Percentiles rank a stretch among this genome's conserved stretches.
Evolutionary conservation across 176 grass and related monocot species (phyloP).

Genomic region (Oryza meyeriana): DNA sequence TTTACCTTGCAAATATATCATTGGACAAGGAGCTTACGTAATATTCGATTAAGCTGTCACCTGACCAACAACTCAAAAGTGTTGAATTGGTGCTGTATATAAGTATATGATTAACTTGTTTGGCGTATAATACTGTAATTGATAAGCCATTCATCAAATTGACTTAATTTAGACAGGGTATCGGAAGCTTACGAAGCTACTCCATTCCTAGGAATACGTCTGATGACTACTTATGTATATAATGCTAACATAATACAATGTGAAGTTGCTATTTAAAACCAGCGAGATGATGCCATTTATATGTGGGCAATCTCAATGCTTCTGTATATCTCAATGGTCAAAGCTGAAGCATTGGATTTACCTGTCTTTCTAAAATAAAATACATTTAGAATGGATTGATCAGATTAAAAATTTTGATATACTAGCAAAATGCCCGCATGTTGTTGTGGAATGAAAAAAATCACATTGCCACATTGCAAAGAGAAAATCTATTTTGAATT

Average conservation of each 20-base stretch:
- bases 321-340: not conserved
- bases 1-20: not conserved
- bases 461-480: too few relatives aligned
- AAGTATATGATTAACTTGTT: too few relatives aligned
- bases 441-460: too few relatives aligned
- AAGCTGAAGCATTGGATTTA: not conserved
- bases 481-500: too few relatives aligned
- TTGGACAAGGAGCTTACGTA: not conserved
- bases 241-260: not conserved
- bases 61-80: too few relatives aligned
- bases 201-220: not conserved
- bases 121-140: too few relatives aligned
- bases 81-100: too few relatives aligned
- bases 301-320: not conserved
- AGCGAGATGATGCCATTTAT: not conserved
- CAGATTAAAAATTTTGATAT: not conserved
- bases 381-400: not conserved
- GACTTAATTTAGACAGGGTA: not conserved
- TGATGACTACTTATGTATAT: not conserved
- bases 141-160: too few relatives aligned
- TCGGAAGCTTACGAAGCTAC: not conserved
- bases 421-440: too few relatives aligned
- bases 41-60: not conserved
- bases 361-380: not conserved
- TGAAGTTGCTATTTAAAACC: not conserved